Evolutionary conservation across 78 protist species (phyloP).

Genomic region (Parvularia atlantis): DNA sequence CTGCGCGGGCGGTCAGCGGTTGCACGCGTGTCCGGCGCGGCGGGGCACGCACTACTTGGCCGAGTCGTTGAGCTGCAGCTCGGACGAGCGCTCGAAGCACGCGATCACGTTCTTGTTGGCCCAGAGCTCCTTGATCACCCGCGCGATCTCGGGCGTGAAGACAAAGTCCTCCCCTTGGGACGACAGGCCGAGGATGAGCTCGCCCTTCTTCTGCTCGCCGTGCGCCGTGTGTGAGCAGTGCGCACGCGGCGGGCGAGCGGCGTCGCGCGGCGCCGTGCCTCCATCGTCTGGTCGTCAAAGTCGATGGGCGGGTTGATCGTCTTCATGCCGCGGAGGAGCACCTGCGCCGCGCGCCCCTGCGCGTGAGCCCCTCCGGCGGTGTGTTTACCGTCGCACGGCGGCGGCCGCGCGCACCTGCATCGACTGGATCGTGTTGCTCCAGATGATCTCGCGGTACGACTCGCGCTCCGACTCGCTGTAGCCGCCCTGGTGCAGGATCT

Average conservation of each 20-base stretch:
- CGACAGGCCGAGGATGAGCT: not conserved
- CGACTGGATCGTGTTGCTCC: slow-evolving; percentile 45
- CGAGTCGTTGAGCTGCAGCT: slow-evolving; percentile 81
- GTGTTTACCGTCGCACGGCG: too few relatives aligned
- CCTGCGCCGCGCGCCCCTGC: too few relatives aligned
- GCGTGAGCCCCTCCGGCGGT: too few relatives aligned
- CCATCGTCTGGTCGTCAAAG: too few relatives aligned
- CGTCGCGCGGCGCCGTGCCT: too few relatives aligned
- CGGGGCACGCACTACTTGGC: slow-evolving; percentile 56
- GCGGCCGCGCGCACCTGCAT: slow-evolving; percentile 44
- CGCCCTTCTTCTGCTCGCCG: slow-evolving; percentile 5
- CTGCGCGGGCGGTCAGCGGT: too few relatives aligned
- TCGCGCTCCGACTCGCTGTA: slow-evolving; percentile 52
- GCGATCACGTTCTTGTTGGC: slow-evolving; percentile 54
- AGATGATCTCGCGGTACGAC: slow-evolving; percentile 42
- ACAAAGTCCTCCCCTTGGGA: slow-evolving; percentile 2
- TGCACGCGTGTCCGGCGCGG: not conserved
- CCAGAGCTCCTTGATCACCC: slow-evolving; percentile 66
- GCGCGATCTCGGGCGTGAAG: slow-evolving; percentile 18
- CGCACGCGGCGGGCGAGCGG: too few relatives aligned
- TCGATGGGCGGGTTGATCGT: too few relatives aligned
- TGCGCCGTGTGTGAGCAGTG: too few relatives aligned
- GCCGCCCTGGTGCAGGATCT: slow-evolving; percentile 69
- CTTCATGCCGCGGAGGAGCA: too few relatives aligned
- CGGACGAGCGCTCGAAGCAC: slow-evolving; percentile 46